Evolutionary conservation across 139 green algal species (phyloP).

Genomic region (Limnomonas spitsbergensis): DNA sequence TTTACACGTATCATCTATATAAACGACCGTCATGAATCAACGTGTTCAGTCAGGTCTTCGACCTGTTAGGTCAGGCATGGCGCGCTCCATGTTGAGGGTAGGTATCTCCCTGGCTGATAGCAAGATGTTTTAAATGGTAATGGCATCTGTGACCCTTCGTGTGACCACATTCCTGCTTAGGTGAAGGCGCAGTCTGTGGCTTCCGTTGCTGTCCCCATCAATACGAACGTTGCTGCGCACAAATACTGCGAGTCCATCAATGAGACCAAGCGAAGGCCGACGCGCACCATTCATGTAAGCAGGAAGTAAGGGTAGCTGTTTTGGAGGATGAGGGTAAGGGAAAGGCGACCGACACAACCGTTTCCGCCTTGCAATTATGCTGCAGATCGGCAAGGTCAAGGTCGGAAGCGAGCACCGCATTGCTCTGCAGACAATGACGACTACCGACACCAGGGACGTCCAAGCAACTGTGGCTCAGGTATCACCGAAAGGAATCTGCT

Average conservation of each 20-base stretch:
- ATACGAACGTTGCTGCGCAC: constrained; percentile 10
- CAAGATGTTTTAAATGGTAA: no score
- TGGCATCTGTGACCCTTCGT: not conserved
- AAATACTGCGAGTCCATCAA: constrained; percentile 88
- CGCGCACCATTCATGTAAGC: constrained; percentile 73
- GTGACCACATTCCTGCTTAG: not conserved
- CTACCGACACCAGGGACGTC: constrained; percentile 92
- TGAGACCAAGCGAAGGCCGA: constrained; percentile 74
- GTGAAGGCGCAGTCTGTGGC: constrained; percentile 7
- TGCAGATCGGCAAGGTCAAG: constrained; percentile 88
- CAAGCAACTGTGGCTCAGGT: constrained; percentile 89
- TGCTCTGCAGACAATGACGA: constrained; percentile 97
- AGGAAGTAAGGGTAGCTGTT: not conserved
- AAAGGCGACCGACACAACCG: not conserved
- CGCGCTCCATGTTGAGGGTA: no score
- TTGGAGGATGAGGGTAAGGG: not conserved
- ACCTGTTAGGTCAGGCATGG: no score
- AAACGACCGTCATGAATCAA: no score
- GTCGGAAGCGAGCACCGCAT: constrained; percentile 90
- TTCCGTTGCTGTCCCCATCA: not conserved
- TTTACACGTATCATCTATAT: no score
- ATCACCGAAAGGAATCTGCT: no score
- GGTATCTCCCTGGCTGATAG: no score
- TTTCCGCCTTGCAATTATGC: no score
- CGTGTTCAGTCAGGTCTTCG: no score